Evolutionary conservation across 768 basidiomycete species (phyloP).

Genomic region (Porphyrellus cyaneotinctus): DNA sequence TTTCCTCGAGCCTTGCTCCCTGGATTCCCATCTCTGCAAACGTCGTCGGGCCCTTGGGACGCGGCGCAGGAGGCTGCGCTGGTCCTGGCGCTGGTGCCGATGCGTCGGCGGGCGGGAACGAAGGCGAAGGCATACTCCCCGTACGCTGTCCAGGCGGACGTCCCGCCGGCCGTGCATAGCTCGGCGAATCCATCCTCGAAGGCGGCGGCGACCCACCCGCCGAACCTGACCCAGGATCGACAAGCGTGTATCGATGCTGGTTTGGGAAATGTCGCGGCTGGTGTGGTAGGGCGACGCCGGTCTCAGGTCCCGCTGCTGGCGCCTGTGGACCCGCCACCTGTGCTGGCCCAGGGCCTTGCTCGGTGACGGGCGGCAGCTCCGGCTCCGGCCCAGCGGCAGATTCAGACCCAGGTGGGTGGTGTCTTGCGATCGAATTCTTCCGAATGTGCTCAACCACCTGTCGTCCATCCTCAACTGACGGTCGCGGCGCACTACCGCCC

Average conservation of each 20-base stretch:
- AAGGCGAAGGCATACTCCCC: constrained; percentile 18
- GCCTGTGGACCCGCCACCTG: background rate
- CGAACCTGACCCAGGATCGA: constrained; percentile 36
- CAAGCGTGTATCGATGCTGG: constrained; percentile 46
- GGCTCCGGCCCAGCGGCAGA: background rate
- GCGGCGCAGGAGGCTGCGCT: background rate
- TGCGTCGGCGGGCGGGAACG: background rate
- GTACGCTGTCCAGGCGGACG: constrained; percentile 31
- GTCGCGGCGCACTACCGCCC: constrained; percentile 1
- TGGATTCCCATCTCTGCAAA: constrained; percentile 95
- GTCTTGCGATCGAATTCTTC: constrained; percentile 41
- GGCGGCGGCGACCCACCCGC: constrained; percentile 10
- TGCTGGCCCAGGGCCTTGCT: background rate
- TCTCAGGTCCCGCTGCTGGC: background rate
- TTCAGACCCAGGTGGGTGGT: background rate
- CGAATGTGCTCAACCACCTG: constrained; percentile 54
- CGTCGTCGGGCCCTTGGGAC: constrained; percentile 55
- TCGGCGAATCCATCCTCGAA: constrained; percentile 18
- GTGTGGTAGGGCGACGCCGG: background rate
- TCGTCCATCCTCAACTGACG: constrained; percentile 33
- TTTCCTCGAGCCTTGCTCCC: constrained; percentile 69
- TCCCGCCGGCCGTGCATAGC: constrained; percentile 28
- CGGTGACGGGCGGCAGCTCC: background rate
- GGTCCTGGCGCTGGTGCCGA: background rate
- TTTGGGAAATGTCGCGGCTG: constrained; percentile 28